These are phyloP conservation scores for Limonium bicolor DNA, from an alignment of 148 eudicot genomes.

Conservation along the genomic window DNA sequence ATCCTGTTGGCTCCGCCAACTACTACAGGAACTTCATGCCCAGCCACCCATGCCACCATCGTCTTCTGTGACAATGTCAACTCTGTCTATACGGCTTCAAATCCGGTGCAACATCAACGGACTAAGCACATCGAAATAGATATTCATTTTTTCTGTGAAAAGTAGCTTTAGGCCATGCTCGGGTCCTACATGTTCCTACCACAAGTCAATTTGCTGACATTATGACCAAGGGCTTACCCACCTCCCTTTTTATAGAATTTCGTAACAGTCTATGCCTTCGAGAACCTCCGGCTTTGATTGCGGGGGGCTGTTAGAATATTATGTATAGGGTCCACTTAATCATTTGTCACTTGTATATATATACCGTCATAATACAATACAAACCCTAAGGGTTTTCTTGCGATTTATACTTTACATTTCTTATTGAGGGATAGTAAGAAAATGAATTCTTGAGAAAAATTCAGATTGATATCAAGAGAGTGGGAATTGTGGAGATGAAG, in stretches of 20 bases:
- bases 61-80: slow-evolving; percentile 1
- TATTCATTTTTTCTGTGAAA: slow-evolving; percentile 2
- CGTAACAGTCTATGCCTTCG: neutral
- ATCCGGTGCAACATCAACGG: neutral
- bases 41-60: neutral
- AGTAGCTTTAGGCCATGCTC: neutral
- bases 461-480: too few relatives aligned
- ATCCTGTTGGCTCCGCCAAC: neutral
- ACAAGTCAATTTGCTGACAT: neutral
- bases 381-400: too few relatives aligned
- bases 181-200: neutral
- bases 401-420: too few relatives aligned
- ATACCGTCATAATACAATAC: too few relatives aligned
- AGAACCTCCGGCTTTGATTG: too few relatives aligned
- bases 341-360: too few relatives aligned
- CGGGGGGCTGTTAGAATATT: too few relatives aligned
- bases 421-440: too few relatives aligned
- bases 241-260: neutral
- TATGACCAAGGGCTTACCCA: neutral
- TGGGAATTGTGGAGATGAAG: too few relatives aligned
- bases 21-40: neutral
- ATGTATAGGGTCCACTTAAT: too few relatives aligned
- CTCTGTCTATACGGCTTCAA: neutral
- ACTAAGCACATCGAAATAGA: slow-evolving; percentile 1
- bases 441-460: too few relatives aligned